Conservation (phyloP, 441 rosid genomes). For the Corymbia calophylla region DNA sequence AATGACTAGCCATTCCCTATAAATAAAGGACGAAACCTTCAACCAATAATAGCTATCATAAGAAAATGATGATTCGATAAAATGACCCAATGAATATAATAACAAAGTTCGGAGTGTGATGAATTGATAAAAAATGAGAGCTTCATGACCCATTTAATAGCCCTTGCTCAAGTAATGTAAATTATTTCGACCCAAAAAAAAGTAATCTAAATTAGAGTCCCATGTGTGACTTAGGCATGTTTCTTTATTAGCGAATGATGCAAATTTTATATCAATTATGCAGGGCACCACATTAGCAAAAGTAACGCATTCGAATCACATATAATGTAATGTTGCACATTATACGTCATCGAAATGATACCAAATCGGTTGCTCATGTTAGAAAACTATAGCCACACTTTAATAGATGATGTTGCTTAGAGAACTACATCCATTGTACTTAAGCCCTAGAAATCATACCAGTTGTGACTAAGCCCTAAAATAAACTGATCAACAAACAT, state of each 20-base stretch:
- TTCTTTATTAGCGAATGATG: accelerated
- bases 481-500: accelerated
- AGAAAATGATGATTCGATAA: neutral
- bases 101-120: neutral
- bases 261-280: neutral
- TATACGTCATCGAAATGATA: neutral
- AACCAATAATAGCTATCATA: neutral
- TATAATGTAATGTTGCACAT: neutral
- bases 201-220: neutral
- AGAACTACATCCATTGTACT: neutral
- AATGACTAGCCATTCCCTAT: neutral
- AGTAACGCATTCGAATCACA: accelerated
- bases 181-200: accelerated
- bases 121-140: accelerated
- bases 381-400: accelerated
- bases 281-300: accelerated
- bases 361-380: neutral
- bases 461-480: neutral
- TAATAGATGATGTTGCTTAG: neutral
- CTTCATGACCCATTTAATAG: neutral
- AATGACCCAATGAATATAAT: neutral
- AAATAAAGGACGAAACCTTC: neutral
- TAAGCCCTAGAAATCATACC: neutral
- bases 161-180: neutral
- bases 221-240: accelerated